Evolutionary conservation across 768 basidiomycete species (phyloP), one percentile per base, ranked within the genome.

Genomic region (Tylopilus plumbeoviolaceoides): DNA sequence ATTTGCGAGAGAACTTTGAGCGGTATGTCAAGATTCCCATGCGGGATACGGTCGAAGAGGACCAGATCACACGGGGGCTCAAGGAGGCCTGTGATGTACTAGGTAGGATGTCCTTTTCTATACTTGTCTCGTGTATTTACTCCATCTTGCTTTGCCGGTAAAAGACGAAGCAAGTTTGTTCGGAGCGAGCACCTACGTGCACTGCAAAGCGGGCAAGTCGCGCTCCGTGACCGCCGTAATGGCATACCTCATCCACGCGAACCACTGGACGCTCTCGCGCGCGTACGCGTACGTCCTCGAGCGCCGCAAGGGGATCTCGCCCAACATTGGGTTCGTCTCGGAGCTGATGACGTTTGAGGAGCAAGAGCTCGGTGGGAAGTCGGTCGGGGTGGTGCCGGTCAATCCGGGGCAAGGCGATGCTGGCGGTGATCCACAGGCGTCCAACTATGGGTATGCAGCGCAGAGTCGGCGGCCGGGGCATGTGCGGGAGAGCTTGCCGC

Each of bases 271-370:
- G 18, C 81, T 98, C 39, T 88, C 91, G 30, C 83, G 83, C 35
- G 92, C 95, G 1, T 98, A 98, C 66, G 74, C 86, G 0, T 97
- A 93, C 64, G 95, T 98, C 23, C 79, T 91, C 38, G 95, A 95
- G 61, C 82, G 93, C 9, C 83, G 95, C 33, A 92, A 91, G 60
- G 93, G 93, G 58, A 95, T 98, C 59, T 94, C 91, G 14, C 95
- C 95, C 10, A 98, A 97, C 65, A 95, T 98, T 57, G 95, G 95
- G 7, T 98, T 98, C 70, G 93, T 98, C 41, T 92, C 91, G 5
- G 94, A 97, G 70, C 79, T 98, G 40, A 97, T 97, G 95, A 87
- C 84, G 44, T 97, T 95, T 63, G 95, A 98, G 72, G 93, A 95
- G 65, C 85, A 64, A 89, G 95, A 70, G 75, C 95, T 46, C 84